phyloP scores from a whole-genome alignment of 768 basidiomycete genomes.

The Boletus barrowsii region DNA sequence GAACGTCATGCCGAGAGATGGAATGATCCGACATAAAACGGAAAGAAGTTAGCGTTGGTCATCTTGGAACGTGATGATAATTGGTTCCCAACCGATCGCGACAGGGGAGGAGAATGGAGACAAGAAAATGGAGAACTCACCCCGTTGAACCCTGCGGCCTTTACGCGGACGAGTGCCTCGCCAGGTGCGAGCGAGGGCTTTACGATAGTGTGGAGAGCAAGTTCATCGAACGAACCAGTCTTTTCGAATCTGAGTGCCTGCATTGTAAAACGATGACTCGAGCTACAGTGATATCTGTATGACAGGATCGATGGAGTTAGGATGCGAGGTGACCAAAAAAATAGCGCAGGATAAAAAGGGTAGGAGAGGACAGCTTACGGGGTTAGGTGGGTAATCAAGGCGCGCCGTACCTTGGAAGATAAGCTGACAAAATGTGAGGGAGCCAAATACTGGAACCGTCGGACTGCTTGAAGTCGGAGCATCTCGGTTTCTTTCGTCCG shows the following conservation, averaged over 20 bases:
- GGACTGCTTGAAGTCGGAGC: slow-evolving; percentile 3
- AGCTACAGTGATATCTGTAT: neutral
- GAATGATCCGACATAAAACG: neutral
- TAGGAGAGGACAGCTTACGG: slow-evolving; percentile 1
- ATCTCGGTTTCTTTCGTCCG: slow-evolving; percentile 9
- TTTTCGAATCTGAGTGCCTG: slow-evolving; percentile 32
- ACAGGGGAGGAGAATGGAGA: neutral
- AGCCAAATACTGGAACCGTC: neutral
- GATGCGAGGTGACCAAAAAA: neutral
- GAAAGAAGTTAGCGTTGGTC: neutral
- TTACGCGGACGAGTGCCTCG: slow-evolving; percentile 33
- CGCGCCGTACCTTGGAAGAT: neutral
- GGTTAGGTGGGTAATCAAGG: neutral
- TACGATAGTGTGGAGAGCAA: slow-evolving; percentile 20
- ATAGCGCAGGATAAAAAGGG: neutral
- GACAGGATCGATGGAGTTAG: neutral
- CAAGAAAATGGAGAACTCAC: slow-evolving; percentile 15
- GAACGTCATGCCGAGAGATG: neutral
- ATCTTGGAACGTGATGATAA: neutral
- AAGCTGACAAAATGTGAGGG: neutral
- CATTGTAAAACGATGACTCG: slow-evolving; percentile 19
- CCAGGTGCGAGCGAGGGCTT: slow-evolving; percentile 30
- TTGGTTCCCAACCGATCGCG: neutral
- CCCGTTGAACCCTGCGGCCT: slow-evolving; percentile 33
- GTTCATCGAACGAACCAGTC: slow-evolving; percentile 30